Conservation (phyloP, 352 stramenopile species). For the Phytophthora nicotianae region DNA sequence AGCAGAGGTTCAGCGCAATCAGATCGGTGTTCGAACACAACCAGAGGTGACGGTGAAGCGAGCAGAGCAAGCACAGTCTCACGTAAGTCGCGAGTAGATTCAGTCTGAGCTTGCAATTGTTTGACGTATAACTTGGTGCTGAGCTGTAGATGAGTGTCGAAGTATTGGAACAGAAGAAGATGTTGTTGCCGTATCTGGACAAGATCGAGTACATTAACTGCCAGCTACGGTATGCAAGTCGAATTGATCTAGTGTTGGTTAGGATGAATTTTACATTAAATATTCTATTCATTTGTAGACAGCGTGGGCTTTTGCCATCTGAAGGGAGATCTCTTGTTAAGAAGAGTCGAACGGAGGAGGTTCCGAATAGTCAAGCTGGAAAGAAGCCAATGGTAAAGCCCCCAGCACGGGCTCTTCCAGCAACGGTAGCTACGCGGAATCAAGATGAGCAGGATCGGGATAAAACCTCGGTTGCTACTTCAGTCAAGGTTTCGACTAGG, state of each 20-base stretch:
- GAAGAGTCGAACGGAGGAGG: constrained; percentile 6
- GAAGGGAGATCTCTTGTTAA: constrained; percentile 14
- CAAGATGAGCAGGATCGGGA: constrained; percentile 29
- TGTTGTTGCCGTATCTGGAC: constrained; percentile 82
- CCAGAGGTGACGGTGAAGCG: constrained; percentile 21
- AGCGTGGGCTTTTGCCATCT: constrained; percentile 51
- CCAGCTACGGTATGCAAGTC: constrained; percentile 55
- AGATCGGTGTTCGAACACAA: constrained; percentile 7
- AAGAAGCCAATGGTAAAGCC: constrained; percentile 16
- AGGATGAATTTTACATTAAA: neutral
- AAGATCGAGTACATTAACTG: constrained; percentile 91
- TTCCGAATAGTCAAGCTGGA: constrained; percentile 2
- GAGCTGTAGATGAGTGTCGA: constrained; percentile 56
- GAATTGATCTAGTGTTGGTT: neutral
- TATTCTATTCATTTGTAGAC: constrained; percentile 17
- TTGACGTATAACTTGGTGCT: too few species aligned
- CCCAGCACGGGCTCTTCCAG: constrained; percentile 7
- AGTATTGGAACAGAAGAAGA: constrained; percentile 76
- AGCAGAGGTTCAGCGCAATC: constrained; percentile 13
- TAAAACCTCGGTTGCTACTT: neutral
- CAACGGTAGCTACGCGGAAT: constrained; percentile 14
- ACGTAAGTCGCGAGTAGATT: constrained; percentile 1
- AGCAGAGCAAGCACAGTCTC: constrained; percentile 3
- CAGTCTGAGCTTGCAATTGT: neutral
- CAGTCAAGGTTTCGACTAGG: constrained; percentile 30